phyloP scores from a whole-genome alignment of 441 rosid genomes.

The Isatis lusitanica region DNA sequence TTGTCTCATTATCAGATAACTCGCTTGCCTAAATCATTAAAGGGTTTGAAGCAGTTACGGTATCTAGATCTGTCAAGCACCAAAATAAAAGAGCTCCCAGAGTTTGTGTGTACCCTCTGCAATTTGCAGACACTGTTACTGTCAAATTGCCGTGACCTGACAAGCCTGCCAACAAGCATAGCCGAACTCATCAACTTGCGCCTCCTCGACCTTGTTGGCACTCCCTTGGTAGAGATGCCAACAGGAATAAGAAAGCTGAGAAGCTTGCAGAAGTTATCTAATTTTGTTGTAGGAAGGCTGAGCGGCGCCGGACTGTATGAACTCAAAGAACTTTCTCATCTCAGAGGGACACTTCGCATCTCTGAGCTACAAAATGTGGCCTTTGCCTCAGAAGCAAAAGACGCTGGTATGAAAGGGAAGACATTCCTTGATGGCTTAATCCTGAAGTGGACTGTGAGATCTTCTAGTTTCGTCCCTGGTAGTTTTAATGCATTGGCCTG shows the following conservation, averaged over 20 bases:
- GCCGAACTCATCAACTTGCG: slow-evolving; percentile 39
- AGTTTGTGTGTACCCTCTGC: slow-evolving; percentile 34
- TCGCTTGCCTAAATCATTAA: slow-evolving; percentile 35
- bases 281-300: slow-evolving; percentile 32
- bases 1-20: slow-evolving; percentile 34
- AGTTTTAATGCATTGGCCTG: slow-evolving; percentile 11
- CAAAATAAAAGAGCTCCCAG: slow-evolving; percentile 30
- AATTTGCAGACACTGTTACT: slow-evolving; percentile 42
- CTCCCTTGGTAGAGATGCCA: slow-evolving; percentile 39
- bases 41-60: slow-evolving; percentile 38
- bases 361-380: slow-evolving; percentile 38
- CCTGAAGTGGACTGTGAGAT: slow-evolving; percentile 26
- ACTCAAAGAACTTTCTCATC: slow-evolving; percentile 29
- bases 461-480: slow-evolving; percentile 25
- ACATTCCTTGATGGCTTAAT: slow-evolving; percentile 25
- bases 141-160: slow-evolving; percentile 30
- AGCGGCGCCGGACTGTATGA: slow-evolving; percentile 33
- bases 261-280: slow-evolving; percentile 35
- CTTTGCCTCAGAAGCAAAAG: slow-evolving; percentile 27
- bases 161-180: slow-evolving; percentile 35
- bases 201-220: slow-evolving; percentile 37
- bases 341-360: slow-evolving; percentile 36
- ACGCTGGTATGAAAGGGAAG: slow-evolving; percentile 27
- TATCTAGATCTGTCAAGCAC: slow-evolving; percentile 42
- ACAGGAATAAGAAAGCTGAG: slow-evolving; percentile 29